Evolutionary conservation across 352 stramenopile genomes (phyloP).

Genomic region (Blastocystis sp.): DNA sequence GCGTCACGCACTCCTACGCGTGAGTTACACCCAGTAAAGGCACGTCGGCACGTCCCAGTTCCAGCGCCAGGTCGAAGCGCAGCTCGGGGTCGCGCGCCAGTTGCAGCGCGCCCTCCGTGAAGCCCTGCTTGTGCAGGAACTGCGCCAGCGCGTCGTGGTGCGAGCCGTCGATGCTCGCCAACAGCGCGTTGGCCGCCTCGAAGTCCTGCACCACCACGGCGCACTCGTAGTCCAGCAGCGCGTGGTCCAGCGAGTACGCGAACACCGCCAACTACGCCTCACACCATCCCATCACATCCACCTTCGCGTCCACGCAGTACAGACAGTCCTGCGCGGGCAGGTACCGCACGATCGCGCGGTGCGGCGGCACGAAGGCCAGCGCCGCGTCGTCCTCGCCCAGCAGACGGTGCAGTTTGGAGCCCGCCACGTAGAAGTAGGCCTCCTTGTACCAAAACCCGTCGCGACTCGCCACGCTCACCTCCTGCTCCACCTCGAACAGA

Average conservation of each 20-base stretch:
- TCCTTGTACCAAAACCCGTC: conserved; percentile 85
- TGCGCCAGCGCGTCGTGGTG: conserved; percentile 83
- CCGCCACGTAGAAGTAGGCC: conserved; percentile 78
- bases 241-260: conserved; percentile 82
- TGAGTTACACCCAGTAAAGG: conserved; percentile 76
- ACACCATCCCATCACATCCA: not conserved
- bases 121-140: conserved; percentile 96
- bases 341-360: conserved; percentile 94
- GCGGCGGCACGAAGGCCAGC: conserved; percentile 85
- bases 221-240: conserved; percentile 97
- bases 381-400: conserved; percentile 86
- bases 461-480: conserved; percentile 89
- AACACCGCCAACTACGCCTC: conserved; percentile 82
- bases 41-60: conserved; percentile 90
- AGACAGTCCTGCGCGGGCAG: conserved; percentile 93
- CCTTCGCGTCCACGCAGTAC: conserved; percentile 92
- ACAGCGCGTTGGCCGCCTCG: conserved; percentile 90
- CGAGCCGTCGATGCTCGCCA: conserved; percentile 74
- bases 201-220: conserved; percentile 95
- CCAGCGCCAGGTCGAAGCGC: conserved; percentile 94
- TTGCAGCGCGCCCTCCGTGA: conserved; percentile 90
- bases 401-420: conserved; percentile 94
- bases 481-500: conserved; percentile 90
- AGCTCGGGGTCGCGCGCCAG: conserved; percentile 82
- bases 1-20: conserved; percentile 93